Evolutionary conservation across 495 filamentous ascomycete species (phyloP).

Genomic region (Sporormia fimetaria): DNA sequence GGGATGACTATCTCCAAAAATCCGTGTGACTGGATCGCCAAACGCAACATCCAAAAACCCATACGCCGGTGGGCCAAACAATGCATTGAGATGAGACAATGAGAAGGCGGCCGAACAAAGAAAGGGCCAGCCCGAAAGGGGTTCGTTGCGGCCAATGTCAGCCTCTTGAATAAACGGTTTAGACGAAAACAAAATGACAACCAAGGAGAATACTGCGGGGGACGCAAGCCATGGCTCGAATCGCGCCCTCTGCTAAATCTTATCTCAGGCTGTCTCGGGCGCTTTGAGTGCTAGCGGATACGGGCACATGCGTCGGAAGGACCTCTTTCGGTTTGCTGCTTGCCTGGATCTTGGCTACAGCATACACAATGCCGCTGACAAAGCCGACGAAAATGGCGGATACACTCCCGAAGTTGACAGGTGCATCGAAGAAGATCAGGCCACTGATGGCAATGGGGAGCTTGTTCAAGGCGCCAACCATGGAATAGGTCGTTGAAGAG

Average conservation of each 20-base stretch:
- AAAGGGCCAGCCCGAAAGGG: too few relatives aligned
- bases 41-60: too few relatives aligned
- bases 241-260: not conserved
- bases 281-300: slow-evolving; percentile 87
- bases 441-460: slow-evolving; percentile 85
- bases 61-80: too few relatives aligned
- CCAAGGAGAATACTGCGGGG: not conserved
- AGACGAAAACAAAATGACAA: too few relatives aligned
- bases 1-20: too few relatives aligned
- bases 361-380: slow-evolving; percentile 80
- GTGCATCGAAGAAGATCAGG: slow-evolving; percentile 87
- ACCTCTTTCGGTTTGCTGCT: slow-evolving; percentile 46
- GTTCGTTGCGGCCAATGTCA: too few relatives aligned
- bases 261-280: slow-evolving; percentile 68
- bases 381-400: slow-evolving; percentile 85
- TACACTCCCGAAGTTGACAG: slow-evolving; percentile 83
- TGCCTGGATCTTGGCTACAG: slow-evolving; percentile 85
- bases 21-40: too few relatives aligned
- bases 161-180: too few relatives aligned
- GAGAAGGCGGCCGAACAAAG: too few relatives aligned
- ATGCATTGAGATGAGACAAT: too few relatives aligned
- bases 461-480: slow-evolving; percentile 98
- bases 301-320: slow-evolving; percentile 58
- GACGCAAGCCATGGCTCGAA: slow-evolving; percentile 3
- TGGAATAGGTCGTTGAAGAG: slow-evolving; percentile 91